A percentile compares a stretch with the other conserved stretches of the same genome.
Conservation (phyloP, 345 rosid genomes). For the Passiflora organensis region DNA sequence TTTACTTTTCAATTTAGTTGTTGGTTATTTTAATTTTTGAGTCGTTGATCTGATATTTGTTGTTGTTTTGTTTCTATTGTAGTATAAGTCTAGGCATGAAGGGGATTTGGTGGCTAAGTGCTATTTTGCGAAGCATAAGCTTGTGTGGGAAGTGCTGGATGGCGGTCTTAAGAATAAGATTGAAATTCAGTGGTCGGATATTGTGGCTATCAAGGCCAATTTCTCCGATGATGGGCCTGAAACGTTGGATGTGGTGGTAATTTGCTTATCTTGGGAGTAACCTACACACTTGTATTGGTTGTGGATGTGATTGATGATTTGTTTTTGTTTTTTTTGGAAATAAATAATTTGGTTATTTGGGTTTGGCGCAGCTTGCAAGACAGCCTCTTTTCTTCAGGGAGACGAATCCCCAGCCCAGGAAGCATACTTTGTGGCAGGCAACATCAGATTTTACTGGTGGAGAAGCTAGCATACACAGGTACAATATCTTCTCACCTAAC, state of each 20-base stretch:
- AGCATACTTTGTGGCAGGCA: conserved; percentile 98
- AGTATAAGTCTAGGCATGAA: conserved; percentile 94
- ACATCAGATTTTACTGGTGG: conserved; percentile 98
- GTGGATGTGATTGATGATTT: background rate
- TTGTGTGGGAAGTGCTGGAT: conserved; percentile 97
- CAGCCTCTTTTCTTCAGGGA: conserved; percentile 94
- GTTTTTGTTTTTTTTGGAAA: too few species aligned
- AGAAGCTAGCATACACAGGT: conserved; percentile 83
- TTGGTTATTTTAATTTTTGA: background rate
- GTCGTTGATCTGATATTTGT: background rate
- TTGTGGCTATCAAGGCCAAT: conserved; percentile 75
- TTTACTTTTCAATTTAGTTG: background rate
- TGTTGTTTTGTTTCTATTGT: conserved; percentile 4
- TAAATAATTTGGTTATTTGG: too few species aligned
- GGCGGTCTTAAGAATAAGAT: conserved; percentile 95
- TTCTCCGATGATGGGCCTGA: conserved; percentile 79
- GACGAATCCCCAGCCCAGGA: conserved; percentile 97
- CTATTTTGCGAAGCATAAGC: conserved; percentile 96
- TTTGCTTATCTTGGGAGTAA: background rate
- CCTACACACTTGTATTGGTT: background rate
- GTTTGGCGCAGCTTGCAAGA: conserved; percentile 65
- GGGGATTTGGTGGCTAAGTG: conserved; percentile 99
- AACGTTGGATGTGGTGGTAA: conserved; percentile 80
- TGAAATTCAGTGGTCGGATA: conserved; percentile 98
- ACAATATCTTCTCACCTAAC: background rate